Conservation (phyloP, 1,284 basidiomycete species). For the Peniophora sp. region DNA sequence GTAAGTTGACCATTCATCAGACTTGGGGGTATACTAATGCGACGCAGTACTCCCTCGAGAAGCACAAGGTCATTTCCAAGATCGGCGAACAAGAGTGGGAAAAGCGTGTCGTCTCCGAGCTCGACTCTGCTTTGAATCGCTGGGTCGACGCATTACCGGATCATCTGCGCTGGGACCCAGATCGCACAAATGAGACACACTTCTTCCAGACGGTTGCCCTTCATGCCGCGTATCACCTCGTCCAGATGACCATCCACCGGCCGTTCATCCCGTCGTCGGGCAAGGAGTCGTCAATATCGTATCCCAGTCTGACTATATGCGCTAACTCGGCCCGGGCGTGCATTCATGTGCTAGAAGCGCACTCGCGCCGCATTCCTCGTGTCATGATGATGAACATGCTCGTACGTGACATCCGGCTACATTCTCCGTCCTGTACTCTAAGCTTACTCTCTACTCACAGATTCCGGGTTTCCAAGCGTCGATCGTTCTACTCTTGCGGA, state of each 20-base stretch:
- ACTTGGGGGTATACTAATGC: neutral
- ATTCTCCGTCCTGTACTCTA: neutral
- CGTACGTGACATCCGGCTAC: constrained; percentile 9
- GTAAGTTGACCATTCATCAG: constrained; percentile 30
- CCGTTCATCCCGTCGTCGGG: constrained; percentile 71
- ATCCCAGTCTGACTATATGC: constrained; percentile 78
- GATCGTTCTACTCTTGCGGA: constrained; percentile 57
- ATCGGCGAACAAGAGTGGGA: constrained; percentile 46
- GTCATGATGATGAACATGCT: constrained; percentile 5
- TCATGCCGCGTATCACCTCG: constrained; percentile 62
- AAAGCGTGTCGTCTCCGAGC: constrained; percentile 56
- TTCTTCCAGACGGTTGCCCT: constrained; percentile 68
- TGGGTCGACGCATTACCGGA: constrained; percentile 69
- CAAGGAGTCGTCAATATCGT: constrained; percentile 45
- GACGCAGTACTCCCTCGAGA: constrained; percentile 64
- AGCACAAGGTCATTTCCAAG: constrained; percentile 44
- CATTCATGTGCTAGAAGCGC: constrained; percentile 60
- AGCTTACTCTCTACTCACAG: constrained; percentile 9
- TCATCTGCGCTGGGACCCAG: constrained; percentile 70
- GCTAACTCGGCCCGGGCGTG: constrained; percentile 79
- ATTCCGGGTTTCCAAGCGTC: constrained; percentile 47
- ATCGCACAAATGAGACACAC: constrained; percentile 43
- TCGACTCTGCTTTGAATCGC: constrained; percentile 63
- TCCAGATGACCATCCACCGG: constrained; percentile 74
- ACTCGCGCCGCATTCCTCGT: constrained; percentile 26